phyloP scores from a whole-genome alignment of 257 asterid genomes.

The Rhazya stricta region DNA sequence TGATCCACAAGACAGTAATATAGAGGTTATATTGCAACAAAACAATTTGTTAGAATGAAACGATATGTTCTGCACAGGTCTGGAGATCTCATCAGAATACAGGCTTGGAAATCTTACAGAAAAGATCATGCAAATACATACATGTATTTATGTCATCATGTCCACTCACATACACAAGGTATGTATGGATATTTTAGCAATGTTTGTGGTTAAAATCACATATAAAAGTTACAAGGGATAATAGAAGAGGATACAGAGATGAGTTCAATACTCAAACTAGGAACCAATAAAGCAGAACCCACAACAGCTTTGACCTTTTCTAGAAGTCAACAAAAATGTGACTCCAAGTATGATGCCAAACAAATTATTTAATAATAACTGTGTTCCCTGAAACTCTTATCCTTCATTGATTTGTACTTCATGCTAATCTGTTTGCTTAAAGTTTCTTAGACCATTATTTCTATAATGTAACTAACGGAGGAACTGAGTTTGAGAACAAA shows the following conservation, averaged over 20 bases:
- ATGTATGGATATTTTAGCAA: neutral
- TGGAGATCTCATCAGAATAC: neutral
- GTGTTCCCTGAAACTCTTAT: neutral
- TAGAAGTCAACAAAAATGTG: neutral
- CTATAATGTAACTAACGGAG: neutral
- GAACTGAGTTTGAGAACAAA: too few species aligned
- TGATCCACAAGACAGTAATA: neutral
- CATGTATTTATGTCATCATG: neutral
- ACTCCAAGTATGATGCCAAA: neutral
- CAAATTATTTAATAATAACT: neutral
- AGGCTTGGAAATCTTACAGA: neutral
- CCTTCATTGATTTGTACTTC: neutral
- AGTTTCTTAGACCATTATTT: neutral
- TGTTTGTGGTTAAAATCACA: neutral
- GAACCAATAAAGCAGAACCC: neutral
- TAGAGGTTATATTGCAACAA: neutral
- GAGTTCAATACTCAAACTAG: neutral
- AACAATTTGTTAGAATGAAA: neutral
- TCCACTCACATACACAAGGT: neutral
- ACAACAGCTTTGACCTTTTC: neutral
- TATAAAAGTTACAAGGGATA: neutral
- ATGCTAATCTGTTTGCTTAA: neutral
- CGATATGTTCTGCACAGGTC: neutral
- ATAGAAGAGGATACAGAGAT: neutral
- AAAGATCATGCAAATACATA: neutral